Percentiles rank a stretch among this genome's conserved stretches.
phyloP scores from a whole-genome alignment of 805 yeast species.

The Ogataea ganodermae region DNA sequence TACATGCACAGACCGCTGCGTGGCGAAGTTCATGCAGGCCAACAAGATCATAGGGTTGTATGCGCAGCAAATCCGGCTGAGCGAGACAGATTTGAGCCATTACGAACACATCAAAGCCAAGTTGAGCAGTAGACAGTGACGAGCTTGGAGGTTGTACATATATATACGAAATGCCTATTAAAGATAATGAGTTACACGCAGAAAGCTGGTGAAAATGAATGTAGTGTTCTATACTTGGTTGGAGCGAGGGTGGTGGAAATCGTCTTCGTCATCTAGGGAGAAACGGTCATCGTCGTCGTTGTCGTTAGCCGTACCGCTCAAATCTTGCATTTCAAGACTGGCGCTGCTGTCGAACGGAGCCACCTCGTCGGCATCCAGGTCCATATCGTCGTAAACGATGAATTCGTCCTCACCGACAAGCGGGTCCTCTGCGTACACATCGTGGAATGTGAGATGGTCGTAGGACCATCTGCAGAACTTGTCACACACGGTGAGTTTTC shows the following conservation, averaged over 20 bases:
- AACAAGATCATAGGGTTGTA: slow-evolving; percentile 61
- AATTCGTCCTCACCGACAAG: slow-evolving; percentile 19
- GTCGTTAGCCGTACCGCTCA: slow-evolving; percentile 5
- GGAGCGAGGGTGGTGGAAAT: background rate
- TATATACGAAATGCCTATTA: slow-evolving; percentile 7
- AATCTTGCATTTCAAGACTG: slow-evolving; percentile 22
- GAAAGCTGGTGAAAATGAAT: background rate
- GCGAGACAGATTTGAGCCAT: slow-evolving; percentile 42
- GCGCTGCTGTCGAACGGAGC: slow-evolving; percentile 11
- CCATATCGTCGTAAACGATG: slow-evolving; percentile 18
- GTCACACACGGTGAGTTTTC: slow-evolving; percentile 18
- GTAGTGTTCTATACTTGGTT: slow-evolving; percentile 1
- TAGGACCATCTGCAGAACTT: slow-evolving; percentile 27
- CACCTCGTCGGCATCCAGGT: slow-evolving; percentile 14
- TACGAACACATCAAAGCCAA: slow-evolving; percentile 30
- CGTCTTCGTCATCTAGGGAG: slow-evolving; percentile 7
- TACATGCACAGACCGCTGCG: slow-evolving; percentile 84
- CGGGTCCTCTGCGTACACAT: slow-evolving; percentile 26
- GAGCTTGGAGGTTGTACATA: background rate
- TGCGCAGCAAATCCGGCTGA: slow-evolving; percentile 45
- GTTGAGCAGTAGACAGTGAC: slow-evolving; percentile 1
- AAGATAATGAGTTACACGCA: slow-evolving; percentile 9
- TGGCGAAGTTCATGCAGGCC: slow-evolving; percentile 75
- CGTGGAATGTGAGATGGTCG: slow-evolving; percentile 10
- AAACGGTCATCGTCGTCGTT: background rate